Evolutionary conservation across 768 basidiomycete genomes (phyloP), one percentile per base, ranked within the genome.

Genomic region (Kwoniella europaea): DNA sequence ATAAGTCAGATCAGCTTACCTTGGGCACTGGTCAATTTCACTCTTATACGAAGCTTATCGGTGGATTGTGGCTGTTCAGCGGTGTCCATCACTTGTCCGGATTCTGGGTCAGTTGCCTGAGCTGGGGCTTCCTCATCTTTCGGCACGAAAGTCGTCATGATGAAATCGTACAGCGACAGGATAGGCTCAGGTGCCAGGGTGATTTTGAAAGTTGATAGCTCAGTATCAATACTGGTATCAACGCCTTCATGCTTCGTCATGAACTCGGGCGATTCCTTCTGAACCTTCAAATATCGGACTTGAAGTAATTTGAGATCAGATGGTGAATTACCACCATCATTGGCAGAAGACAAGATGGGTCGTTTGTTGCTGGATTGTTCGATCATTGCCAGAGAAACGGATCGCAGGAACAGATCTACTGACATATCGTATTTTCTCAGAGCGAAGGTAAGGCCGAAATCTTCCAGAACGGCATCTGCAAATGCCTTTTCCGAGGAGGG

Each of bases 71-170:
- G 66, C 55, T 72, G 55, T 24, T 68, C 62, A 1, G 29, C 43
- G 15, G 54, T 55, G 42, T 24, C 72, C 3, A 50, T 41, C 18
- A 2, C 16, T 42, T 56, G 54, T 9, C 68, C 68, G 16, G 63
- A 15, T 13, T 57, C 59, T 0, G 16, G 2, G 6, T 65, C 69
- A 13, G 67, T 22, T 12, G 12, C 18, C 10, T 27, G 53, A 20
- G 55, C 50, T 29, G 46, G 24, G 10, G 35, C 22, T 29, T 74
- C 55, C 18, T 71, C 68, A 43, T 61, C 72, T 62, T 86, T 75
- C 10, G 91, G 89, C 10, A 93, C 92, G 83, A 99, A 99, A 0
- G 97, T 98, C 2, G 92, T 91, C 91, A 99, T 95, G 83, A 99
- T 89, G 85, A 96, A 98, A 84, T 98, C 94, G 84, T 98, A 98